These are phyloP conservation scores for Triangularia setosa DNA, from an alignment of 2,329 filamentous ascomycete species.

Conservation along the genomic window DNA sequence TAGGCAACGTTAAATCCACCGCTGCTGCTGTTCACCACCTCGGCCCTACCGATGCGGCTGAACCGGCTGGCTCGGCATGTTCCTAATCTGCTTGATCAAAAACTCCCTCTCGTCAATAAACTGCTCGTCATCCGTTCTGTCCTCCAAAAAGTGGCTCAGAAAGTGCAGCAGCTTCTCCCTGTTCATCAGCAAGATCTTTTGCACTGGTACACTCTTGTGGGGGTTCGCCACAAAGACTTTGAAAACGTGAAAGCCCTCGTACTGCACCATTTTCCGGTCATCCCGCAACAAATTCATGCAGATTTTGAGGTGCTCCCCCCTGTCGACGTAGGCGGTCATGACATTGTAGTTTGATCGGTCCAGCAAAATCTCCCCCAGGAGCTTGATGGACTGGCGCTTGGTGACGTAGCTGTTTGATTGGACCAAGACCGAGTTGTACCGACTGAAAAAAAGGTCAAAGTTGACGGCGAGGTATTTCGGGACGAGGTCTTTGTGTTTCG, in stretches of 20 bases:
- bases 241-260: slow-evolving; percentile 98
- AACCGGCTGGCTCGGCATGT: slow-evolving; percentile 58
- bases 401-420: slow-evolving; percentile 96
- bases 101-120: slow-evolving; percentile 98
- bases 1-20: background rate
- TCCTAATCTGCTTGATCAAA: slow-evolving; percentile 86
- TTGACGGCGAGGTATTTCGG: slow-evolving; percentile 84
- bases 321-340: slow-evolving; percentile 96
- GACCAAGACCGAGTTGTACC: slow-evolving; percentile 82
- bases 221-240: slow-evolving; percentile 99
- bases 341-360: slow-evolving; percentile 96
- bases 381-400: slow-evolving; percentile 95
- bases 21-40: background rate
- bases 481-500: slow-evolving; percentile 87
- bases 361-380: slow-evolving; percentile 89
- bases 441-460: slow-evolving; percentile 88
- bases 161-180: slow-evolving; percentile 86
- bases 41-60: slow-evolving; percentile 43
- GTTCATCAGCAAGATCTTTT: slow-evolving; percentile 95
- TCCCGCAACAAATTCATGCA: slow-evolving; percentile 97
- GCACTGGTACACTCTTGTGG: slow-evolving; percentile 93
- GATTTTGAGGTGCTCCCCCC: slow-evolving; percentile 92
- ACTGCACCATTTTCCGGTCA: slow-evolving; percentile 98
- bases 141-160: slow-evolving; percentile 85
- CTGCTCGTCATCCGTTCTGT: slow-evolving; percentile 94